Base-by-base conservation (phyloP, 768 basidiomycete genomes). In the Trametes maxima region DNA sequence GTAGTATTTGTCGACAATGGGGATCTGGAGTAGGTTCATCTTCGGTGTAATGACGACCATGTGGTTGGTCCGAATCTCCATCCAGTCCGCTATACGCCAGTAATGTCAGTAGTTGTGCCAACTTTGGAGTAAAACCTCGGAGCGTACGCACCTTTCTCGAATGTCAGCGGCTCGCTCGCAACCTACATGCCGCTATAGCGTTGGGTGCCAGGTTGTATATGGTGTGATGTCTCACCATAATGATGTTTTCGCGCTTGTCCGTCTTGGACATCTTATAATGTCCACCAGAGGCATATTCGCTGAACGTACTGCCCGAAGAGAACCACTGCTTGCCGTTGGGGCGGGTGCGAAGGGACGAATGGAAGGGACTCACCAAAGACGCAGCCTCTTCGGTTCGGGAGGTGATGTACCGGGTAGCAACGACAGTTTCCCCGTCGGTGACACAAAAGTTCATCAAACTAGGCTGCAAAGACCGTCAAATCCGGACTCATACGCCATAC, bases 51-150 rank as follows among this genome's bases (percentile, higher is more conserved):
- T 90, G 50, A 97, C 87, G 22, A 94, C 88, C 89, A 98, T 90
- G 65, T 92, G 88, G 73, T 99, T 98, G 13, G 94, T 96, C 72
- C 90, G 90, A 69, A 99, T 95, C 74, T 98, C 97, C 89, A 98
- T 95, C 97, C 97, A 99, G 73, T 99, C 97, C 52, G 94, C 93
- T 87, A 65, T 43, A 40, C 44, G 39, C 25, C 40, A 48, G 52
- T n/a, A 42, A n/a, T 44, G 44, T 39, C 39, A 60, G 49, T 17
- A 7, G 24, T 14, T 42, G 43, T 24, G 3, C 45, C 45, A 11
- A 46, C 12, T 14, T 33, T 5, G 10, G 21, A 21, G 5, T n/a
- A 28, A 14, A 43, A n/a, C 2, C 28, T 16, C 8, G 11, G 4
- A 5, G 37, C 14, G 19, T 22, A 63, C 74, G 19, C 54, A 90